phyloP scores from a whole-genome alignment of 2,329 filamentous ascomycete species.

The Epichloe coenophiala region DNA sequence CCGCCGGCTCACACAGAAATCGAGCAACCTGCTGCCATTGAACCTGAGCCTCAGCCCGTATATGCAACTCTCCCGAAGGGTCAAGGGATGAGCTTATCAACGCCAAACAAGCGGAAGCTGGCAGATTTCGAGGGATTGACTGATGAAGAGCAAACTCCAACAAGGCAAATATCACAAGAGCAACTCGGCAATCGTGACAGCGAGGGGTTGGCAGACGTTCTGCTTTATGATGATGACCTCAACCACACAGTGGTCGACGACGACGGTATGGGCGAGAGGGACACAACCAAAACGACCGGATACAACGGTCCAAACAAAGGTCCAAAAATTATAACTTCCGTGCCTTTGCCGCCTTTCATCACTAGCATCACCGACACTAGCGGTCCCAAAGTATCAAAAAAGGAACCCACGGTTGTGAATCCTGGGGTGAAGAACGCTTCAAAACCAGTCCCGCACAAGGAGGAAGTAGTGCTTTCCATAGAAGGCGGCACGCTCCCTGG shows the following conservation, averaged over 20 bases:
- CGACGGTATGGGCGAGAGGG: neutral
- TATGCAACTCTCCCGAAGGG: constrained; percentile 12
- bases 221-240: neutral
- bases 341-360: constrained; percentile 2
- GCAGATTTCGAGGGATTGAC: constrained; percentile 18
- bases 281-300: no score
- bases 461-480: neutral
- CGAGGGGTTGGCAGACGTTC: neutral
- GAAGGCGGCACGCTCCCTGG: neutral
- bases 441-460: neutral
- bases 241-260: constrained; percentile 2
- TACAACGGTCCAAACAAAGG: neutral
- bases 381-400: neutral
- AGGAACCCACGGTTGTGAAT: neutral
- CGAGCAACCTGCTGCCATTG: constrained; percentile 14
- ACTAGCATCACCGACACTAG: neutral
- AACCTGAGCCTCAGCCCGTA: constrained; percentile 10
- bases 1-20: constrained; percentile 15
- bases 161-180: constrained; percentile 16
- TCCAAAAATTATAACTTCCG: neutral
- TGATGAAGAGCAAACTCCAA: constrained; percentile 17
- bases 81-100: constrained; percentile 22
- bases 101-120: constrained; percentile 20
- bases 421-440: neutral
- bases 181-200: constrained; percentile 3